phyloP scores from a whole-genome alignment of 2,329 filamentous ascomycete genomes.

The Diaporthe vexans region DNA sequence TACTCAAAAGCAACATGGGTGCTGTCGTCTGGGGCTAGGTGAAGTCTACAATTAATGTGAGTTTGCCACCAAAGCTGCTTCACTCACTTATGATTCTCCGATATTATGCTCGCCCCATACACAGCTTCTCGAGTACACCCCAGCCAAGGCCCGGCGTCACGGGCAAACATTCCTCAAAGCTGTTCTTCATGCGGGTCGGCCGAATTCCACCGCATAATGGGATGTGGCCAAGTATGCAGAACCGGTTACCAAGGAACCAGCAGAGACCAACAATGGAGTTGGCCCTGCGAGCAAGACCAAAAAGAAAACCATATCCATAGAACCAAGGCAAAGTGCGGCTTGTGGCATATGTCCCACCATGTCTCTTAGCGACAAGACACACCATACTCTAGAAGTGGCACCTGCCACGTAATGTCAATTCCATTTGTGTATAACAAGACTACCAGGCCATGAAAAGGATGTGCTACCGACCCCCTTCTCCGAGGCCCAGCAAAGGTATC shows the following conservation, averaged over 20 bases:
- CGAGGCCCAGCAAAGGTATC: slow-evolving; percentile 46
- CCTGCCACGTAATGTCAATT: background rate
- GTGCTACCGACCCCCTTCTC: slow-evolving; percentile 20
- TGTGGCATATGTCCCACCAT: too few relatives aligned
- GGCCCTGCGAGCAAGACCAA: background rate
- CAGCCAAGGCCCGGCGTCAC: background rate
- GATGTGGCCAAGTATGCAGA: too few relatives aligned
- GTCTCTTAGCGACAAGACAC: background rate
- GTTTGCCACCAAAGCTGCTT: background rate
- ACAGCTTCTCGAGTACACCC: background rate
- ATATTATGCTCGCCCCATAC: too few relatives aligned
- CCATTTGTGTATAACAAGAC: slow-evolving; percentile 21
- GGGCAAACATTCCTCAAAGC: background rate
- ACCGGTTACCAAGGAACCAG: background rate
- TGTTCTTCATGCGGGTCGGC: background rate
- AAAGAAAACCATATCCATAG: background rate
- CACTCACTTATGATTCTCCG: background rate
- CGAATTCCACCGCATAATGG: background rate
- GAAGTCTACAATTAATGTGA: too few relatives aligned
- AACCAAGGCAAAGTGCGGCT: background rate
- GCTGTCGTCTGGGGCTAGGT: background rate
- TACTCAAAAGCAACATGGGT: too few relatives aligned
- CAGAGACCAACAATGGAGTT: background rate
- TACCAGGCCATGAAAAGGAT: slow-evolving; percentile 8
- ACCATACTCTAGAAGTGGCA: background rate